A percentile compares a stretch with the other conserved stretches of the same genome.
These are phyloP conservation scores for Hortiboletus campestris DNA, from an alignment of 768 basidiomycete genomes.

Conservation along the genomic window DNA sequence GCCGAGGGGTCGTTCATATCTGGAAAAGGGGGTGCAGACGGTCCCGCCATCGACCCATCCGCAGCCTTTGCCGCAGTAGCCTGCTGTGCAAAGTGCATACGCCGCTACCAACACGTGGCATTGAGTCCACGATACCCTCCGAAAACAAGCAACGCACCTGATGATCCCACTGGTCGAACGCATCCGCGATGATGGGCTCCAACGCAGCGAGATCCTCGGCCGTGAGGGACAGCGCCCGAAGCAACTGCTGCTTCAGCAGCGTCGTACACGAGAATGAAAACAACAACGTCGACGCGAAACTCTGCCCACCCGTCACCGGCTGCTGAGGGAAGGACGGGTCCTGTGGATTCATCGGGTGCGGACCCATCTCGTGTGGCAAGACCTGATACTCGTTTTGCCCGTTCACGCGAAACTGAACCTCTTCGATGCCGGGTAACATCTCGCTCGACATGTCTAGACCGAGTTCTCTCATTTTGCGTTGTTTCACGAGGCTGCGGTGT, in stretches of 20 bases:
- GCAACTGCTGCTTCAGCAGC: slow-evolving; percentile 68
- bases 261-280: slow-evolving; percentile 76
- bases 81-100: slow-evolving; percentile 44
- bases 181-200: slow-evolving; percentile 78
- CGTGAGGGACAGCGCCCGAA: slow-evolving; percentile 71
- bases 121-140: not conserved
- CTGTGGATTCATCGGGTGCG: slow-evolving; percentile 37
- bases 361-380: slow-evolving; percentile 35
- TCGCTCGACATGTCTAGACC: slow-evolving; percentile 81
- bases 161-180: slow-evolving; percentile 86
- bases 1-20: slow-evolving; percentile 33
- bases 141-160: slow-evolving; percentile 47
- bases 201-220: slow-evolving; percentile 76
- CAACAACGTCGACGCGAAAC: slow-evolving; percentile 75
- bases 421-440: slow-evolving; percentile 60
- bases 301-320: slow-evolving; percentile 59
- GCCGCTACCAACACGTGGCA: slow-evolving; percentile 34
- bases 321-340: slow-evolving; percentile 65
- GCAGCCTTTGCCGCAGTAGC: slow-evolving; percentile 32
- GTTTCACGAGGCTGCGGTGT: slow-evolving; percentile 75
- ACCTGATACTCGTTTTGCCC: slow-evolving; percentile 41
- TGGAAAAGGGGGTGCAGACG: slow-evolving; percentile 31
- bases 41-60: slow-evolving; percentile 29
- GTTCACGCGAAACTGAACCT: slow-evolving; percentile 61
- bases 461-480: slow-evolving; percentile 78